phyloP scores from a whole-genome alignment of 768 basidiomycete genomes.

The Leccinum disarticulatum region DNA sequence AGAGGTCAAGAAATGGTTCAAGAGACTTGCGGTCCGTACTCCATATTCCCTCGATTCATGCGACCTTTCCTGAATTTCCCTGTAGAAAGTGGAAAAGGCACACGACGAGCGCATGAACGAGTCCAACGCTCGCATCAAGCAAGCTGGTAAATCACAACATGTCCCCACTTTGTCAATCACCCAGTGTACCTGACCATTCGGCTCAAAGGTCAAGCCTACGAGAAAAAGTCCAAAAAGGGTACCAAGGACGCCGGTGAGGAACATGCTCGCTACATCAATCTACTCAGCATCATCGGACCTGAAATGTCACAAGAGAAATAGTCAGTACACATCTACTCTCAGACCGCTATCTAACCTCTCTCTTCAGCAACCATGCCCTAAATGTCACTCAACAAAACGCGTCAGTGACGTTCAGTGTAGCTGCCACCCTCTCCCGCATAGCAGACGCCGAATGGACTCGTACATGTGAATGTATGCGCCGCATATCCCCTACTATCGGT shows the following conservation, averaged over 20 bases:
- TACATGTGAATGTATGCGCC: conserved; percentile 68
- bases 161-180: not conserved
- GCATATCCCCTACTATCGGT: conserved; percentile 65
- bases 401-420: conserved; percentile 56
- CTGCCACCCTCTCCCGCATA: conserved; percentile 64
- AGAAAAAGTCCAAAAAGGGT: conserved; percentile 80
- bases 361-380: conserved; percentile 63
- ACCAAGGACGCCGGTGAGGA: conserved; percentile 66
- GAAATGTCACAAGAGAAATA: conserved; percentile 81
- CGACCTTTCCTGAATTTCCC: not conserved
- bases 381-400: conserved; percentile 62
- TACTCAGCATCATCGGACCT: conserved; percentile 69
- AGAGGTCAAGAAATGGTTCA: conserved; percentile 85
- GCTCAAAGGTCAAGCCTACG: conserved; percentile 60
- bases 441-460: conserved; percentile 80
- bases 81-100: conserved; percentile 75
- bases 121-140: conserved; percentile 73
- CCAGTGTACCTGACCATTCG: conserved; percentile 6
- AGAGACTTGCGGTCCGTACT: conserved; percentile 67
- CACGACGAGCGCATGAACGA: conserved; percentile 70
- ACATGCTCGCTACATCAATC: conserved; percentile 73
- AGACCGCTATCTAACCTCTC: conserved; percentile 44
- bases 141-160: conserved; percentile 51
- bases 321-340: conserved; percentile 47
- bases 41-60: not conserved